phyloP scores from a whole-genome alignment of 192 early-diverging fungal species.

The Funneliformis geosporum region DNA sequence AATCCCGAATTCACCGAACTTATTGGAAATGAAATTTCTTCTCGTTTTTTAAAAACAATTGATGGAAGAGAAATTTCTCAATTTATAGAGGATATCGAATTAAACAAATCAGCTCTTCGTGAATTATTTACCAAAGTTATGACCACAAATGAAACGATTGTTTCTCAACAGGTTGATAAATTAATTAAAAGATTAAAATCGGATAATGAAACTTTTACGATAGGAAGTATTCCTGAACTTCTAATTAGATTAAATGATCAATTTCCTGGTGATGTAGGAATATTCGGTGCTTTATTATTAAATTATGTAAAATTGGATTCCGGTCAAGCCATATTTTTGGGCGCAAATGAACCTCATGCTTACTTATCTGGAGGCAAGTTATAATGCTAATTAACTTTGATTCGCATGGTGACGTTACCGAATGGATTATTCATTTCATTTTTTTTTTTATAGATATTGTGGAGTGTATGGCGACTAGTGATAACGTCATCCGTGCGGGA shows the following conservation, averaged over 20 bases:
- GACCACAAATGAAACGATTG: slow-evolving; percentile 10
- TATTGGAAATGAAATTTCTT: slow-evolving; percentile 56
- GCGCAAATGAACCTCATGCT: slow-evolving; percentile 96
- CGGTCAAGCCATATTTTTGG: slow-evolving; percentile 92
- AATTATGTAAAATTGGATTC: slow-evolving; percentile 81
- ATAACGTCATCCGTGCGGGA: slow-evolving; percentile 96
- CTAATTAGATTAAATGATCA: slow-evolving; percentile 73
- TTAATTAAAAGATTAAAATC: neutral
- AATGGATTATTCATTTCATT: neutral
- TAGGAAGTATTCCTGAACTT: slow-evolving; percentile 53
- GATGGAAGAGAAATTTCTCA: neutral
- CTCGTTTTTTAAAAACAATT: slow-evolving; percentile 49
- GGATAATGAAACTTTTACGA: neutral
- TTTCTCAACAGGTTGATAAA: neutral
- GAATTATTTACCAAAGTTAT: slow-evolving; percentile 20
- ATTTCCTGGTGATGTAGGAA: slow-evolving; percentile 90
- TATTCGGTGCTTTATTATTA: slow-evolving; percentile 85
- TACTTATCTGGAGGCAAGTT: slow-evolving; percentile 83
- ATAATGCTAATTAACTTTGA: neutral
- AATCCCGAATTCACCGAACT: slow-evolving; percentile 82
- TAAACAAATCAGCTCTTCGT: neutral
- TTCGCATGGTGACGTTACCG: neutral
- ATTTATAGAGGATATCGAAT: neutral
- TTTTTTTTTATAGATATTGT: slow-evolving; percentile 78
- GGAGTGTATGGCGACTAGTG: slow-evolving; percentile 97